phyloP scores from a whole-genome alignment of 257 asterid species.

The Plantago major region DNA sequence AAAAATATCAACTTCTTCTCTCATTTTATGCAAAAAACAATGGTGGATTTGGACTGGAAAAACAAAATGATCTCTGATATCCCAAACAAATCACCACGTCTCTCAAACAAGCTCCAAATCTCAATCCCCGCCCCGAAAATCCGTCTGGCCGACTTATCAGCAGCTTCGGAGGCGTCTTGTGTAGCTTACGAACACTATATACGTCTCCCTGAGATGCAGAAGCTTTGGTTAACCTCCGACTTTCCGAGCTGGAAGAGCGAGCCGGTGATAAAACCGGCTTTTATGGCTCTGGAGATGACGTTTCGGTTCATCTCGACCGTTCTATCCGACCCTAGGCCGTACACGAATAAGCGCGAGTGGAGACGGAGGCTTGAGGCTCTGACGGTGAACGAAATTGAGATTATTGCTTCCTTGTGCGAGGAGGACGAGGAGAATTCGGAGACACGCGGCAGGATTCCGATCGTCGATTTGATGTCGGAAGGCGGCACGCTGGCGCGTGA shows the following conservation, averaged over 20 bases:
- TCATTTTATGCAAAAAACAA: slow-evolving; percentile 18
- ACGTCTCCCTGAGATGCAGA: slow-evolving; percentile 66
- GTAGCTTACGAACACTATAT: slow-evolving; percentile 69
- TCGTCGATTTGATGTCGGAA: slow-evolving; percentile 45
- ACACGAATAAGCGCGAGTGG: slow-evolving; percentile 73
- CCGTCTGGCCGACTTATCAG: slow-evolving; percentile 38
- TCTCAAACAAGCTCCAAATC: slow-evolving; percentile 59
- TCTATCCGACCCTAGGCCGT: slow-evolving; percentile 64
- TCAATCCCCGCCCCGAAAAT: slow-evolving; percentile 50
- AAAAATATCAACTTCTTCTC: no score
- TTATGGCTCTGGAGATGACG: slow-evolving; percentile 61
- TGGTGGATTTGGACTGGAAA: slow-evolving; percentile 91
- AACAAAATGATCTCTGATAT: slow-evolving; percentile 57
- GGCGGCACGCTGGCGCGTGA: slow-evolving; percentile 43
- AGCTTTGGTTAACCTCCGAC: slow-evolving; percentile 48
- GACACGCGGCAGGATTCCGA: slow-evolving; percentile 60
- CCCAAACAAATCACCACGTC: slow-evolving; percentile 55
- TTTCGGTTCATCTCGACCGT: slow-evolving; percentile 75
- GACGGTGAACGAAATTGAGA: slow-evolving; percentile 53
- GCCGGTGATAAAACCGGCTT: slow-evolving; percentile 58
- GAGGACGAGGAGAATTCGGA: slow-evolving; percentile 54
- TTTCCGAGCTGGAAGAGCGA: slow-evolving; percentile 74
- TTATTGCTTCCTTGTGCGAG: slow-evolving; percentile 57
- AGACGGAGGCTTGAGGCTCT: slow-evolving; percentile 59
- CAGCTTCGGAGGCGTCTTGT: slow-evolving; percentile 76